These are phyloP conservation scores for Hirsutella rhossiliensis DNA, from an alignment of 2,329 filamentous ascomycete species.

Conservation along the genomic window DNA sequence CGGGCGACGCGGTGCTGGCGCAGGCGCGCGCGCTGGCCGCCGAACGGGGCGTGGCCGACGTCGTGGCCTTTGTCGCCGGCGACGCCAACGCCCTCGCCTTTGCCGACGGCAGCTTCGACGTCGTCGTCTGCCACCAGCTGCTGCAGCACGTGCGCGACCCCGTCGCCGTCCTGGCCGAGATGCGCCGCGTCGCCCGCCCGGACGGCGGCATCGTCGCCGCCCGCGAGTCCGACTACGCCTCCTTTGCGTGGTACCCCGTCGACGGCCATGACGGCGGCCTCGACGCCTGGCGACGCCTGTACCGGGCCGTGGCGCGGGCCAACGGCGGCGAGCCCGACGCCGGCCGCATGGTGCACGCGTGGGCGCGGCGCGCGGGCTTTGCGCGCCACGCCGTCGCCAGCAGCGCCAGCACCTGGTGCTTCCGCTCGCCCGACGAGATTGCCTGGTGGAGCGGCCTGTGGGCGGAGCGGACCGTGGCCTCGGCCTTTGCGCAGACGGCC, in stretches of 20 bases:
- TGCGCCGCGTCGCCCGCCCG: slow-evolving; percentile 24
- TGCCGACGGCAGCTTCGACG: slow-evolving; percentile 24
- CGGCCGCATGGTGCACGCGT: slow-evolving; percentile 10
- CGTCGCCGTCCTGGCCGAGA: slow-evolving; percentile 21
- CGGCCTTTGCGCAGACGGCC: slow-evolving; percentile 8
- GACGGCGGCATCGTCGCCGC: slow-evolving; percentile 25
- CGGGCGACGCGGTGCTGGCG: slow-evolving; percentile 15
- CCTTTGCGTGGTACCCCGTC: slow-evolving; percentile 12
- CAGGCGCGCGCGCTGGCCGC: slow-evolving; percentile 15
- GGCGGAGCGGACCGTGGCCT: slow-evolving; percentile 9
- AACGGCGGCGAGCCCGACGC: slow-evolving; percentile 11
- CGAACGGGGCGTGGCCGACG: slow-evolving; percentile 17
- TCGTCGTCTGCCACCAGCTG: slow-evolving; percentile 26
- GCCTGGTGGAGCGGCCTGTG: slow-evolving; percentile 11
- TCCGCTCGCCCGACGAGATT: slow-evolving; percentile 8
- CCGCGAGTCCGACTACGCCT: slow-evolving; percentile 12
- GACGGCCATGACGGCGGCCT: slow-evolving; percentile 7
- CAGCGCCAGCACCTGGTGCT: slow-evolving; percentile 11
- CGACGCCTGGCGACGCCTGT: slow-evolving; percentile 8
- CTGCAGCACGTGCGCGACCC: slow-evolving; percentile 25
- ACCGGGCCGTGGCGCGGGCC: slow-evolving; percentile 4
- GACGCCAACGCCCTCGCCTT: slow-evolving; percentile 19
- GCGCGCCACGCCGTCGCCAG: slow-evolving; percentile 3
- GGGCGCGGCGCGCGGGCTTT: slow-evolving; percentile 11
- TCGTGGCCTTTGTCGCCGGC: slow-evolving; percentile 20